Base-by-base conservation (phyloP, 2,329 filamentous ascomycete genomes). In the Sclerotinia spermophila region DNA sequence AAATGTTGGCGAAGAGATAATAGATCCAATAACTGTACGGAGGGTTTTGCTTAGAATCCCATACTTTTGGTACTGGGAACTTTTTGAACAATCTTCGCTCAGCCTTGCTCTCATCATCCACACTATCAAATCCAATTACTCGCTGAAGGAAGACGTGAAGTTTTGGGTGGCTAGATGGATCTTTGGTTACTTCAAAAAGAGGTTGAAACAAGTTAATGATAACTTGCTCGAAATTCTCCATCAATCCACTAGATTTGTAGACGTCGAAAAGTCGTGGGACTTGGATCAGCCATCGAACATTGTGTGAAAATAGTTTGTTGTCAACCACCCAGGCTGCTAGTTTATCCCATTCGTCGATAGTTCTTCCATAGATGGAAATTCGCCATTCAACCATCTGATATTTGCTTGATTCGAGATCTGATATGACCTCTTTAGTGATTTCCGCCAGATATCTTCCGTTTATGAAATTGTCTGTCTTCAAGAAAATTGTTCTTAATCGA, bases 361-460 rank as follows among this genome's bases (percentile, higher is more conserved):
- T 92, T 79, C 93, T 92, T 73, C 96, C 96, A 78, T 99, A 99
- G 74, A 99, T 93, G 35, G 94, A 97, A 75, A 99, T 97, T 58
- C 96, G 93, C 94, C 96, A 99, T 82, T 99, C 96, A 1, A 96
- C 96, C 92, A 99, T 97, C 80, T 99, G 96, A 79, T 99, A 99
- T 81, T 99, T 99, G 87, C 94, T 97, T 64, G 95, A 97, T 81
- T 99, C 96, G 44, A 99, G 84, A 85, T 99, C 96, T 4, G 94
- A 90, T 69, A 99, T 97, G 73, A 99, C 96, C 81, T 99, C 96
- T 78, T 97, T 97, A 3, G 95, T 98, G 73, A 99, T 97, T 80
- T 99, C 96, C 0, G 96, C 96, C 58, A 99, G 84, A 79, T 99
- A 99, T 65, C 95, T 91, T 48, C 96, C 96, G 75, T 97, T 90